phyloP scores from a whole-genome alignment of 305 asterid genomes.

The Solanum hybrid region DNA sequence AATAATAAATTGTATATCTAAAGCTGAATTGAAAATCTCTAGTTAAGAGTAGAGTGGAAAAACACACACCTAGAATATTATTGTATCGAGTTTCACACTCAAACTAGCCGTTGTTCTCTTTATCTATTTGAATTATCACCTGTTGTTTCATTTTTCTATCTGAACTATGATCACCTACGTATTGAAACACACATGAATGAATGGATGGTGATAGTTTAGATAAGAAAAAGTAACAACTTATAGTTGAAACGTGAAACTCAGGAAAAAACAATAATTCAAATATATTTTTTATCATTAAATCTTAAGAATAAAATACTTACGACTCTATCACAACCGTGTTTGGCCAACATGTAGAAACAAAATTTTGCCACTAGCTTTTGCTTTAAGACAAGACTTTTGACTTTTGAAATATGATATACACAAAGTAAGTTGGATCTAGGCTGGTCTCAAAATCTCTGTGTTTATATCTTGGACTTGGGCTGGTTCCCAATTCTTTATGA shows the following conservation, averaged over 20 bases:
- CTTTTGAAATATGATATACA: background rate
- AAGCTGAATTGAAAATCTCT: background rate
- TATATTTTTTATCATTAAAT: background rate
- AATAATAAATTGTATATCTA: background rate
- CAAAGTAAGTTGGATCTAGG: background rate
- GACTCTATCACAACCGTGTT: background rate
- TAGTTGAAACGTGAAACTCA: background rate
- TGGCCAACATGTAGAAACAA: background rate
- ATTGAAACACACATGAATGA: background rate
- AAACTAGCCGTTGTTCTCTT: background rate
- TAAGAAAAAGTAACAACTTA: background rate
- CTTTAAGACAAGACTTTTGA: background rate
- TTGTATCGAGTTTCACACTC: background rate
- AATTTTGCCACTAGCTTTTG: background rate
- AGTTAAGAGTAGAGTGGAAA: background rate
- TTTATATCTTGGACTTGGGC: background rate
- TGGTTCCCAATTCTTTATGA: background rate
- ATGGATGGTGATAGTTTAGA: background rate
- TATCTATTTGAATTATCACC: too few relatives aligned
- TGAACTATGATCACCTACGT: background rate
- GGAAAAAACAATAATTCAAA: accelerated
- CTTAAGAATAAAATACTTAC: background rate
- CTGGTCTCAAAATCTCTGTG: background rate
- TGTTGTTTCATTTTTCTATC: background rate
- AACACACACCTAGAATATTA: background rate